Conservation (phyloP, 495 filamentous ascomycete species). For the Aspergillus carlsbadensis region DNA sequence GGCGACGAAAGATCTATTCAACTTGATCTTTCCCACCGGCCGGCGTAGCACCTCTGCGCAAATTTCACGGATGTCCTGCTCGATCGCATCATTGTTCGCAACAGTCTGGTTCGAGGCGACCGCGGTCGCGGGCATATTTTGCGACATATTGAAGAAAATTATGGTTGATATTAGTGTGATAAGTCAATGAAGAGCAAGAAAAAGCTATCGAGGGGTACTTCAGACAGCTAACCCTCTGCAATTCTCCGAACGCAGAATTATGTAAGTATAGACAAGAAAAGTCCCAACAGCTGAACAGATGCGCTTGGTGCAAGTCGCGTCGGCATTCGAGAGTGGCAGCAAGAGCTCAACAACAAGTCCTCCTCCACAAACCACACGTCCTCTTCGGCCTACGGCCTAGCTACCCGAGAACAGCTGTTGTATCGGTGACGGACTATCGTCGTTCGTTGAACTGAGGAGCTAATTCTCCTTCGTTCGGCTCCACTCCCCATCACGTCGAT, state of each 20-base stretch:
- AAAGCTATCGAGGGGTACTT: neutral
- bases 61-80: constrained; percentile 10
- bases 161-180: neutral
- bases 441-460: neutral
- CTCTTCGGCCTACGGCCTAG: no score
- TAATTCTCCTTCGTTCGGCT: constrained; percentile 1
- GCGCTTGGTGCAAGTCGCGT: no score
- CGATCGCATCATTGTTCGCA: constrained; percentile 1
- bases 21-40: constrained; percentile 13
- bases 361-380: neutral
- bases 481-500: constrained; percentile 1
- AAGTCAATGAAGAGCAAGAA: neutral
- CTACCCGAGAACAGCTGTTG: neutral
- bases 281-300: neutral
- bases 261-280: neutral
- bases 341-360: neutral
- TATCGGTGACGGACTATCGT: neutral
- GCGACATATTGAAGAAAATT: neutral
- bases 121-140: neutral
- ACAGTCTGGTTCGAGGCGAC: neutral
- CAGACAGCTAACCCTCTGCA: neutral
- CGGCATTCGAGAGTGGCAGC: neutral
- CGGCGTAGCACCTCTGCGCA: constrained; percentile 16
- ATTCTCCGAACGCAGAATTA: neutral
- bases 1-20: constrained; percentile 12